These are phyloP conservation scores for Agastache rugosa DNA, from an alignment of 257 asterid genomes.

Conservation along the genomic window DNA sequence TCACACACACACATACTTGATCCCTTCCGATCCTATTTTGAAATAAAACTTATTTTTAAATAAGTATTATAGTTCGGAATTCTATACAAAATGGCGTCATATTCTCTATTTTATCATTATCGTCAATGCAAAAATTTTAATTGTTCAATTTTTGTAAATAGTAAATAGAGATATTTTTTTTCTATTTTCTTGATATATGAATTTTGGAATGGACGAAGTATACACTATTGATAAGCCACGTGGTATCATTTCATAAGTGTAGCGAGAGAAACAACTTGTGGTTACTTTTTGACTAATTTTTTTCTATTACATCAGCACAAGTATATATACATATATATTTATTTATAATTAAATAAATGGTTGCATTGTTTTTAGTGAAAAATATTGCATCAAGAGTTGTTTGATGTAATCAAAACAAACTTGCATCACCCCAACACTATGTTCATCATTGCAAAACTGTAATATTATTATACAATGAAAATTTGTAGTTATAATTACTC, in stretches of 20 bases:
- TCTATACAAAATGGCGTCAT: too few relatives aligned
- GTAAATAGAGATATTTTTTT: too few relatives aligned
- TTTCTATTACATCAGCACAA: background rate
- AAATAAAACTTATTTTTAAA: too few relatives aligned
- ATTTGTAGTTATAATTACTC: background rate
- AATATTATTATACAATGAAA: background rate
- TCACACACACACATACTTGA: background rate
- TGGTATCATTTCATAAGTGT: background rate
- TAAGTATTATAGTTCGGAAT: too few relatives aligned
- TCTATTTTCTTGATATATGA: too few relatives aligned
- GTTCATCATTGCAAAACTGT: constrained; percentile 9
- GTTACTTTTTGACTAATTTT: constrained; percentile 25
- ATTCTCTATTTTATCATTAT: too few relatives aligned
- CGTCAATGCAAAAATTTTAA: too few relatives aligned
- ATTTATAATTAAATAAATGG: background rate
- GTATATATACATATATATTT: background rate
- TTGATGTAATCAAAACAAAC: constrained; percentile 29
- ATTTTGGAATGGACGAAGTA: too few relatives aligned
- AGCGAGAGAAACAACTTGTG: background rate
- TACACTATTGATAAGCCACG: background rate
- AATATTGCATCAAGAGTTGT: constrained; percentile 29
- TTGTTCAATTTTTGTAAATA: too few relatives aligned
- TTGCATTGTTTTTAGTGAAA: constrained; percentile 41
- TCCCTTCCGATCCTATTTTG: too few relatives aligned
- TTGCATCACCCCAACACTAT: background rate